A percentile compares a stretch with the other conserved stretches of the same genome.
phyloP scores from a whole-genome alignment of 1,139 yeast species.

The Pneumocystis oryctolagi region DNA sequence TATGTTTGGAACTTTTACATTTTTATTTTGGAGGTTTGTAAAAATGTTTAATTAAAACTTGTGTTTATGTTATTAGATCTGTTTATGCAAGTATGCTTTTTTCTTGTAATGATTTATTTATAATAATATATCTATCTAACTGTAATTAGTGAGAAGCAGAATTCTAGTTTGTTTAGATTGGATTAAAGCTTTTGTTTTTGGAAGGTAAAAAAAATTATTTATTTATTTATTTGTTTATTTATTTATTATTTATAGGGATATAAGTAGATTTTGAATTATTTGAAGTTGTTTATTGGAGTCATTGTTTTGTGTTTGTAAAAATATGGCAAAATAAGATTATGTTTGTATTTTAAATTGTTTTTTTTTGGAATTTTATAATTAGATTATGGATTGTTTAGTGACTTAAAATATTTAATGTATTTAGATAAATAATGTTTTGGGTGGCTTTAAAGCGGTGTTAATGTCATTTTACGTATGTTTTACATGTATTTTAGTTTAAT shows the following conservation, averaged over 20 bases:
- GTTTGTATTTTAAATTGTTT: neutral
- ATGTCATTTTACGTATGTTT: neutral
- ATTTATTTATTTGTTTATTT: neutral
- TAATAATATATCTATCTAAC: neutral
- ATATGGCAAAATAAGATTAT: neutral
- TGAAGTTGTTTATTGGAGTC: neutral
- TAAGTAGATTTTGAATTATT: neutral
- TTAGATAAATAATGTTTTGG: too few species aligned
- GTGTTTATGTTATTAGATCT: neutral
- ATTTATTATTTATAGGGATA: neutral
- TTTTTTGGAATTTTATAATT: neutral
- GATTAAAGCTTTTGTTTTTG: neutral
- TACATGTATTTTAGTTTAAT: too few species aligned
- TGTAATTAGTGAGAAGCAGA: neutral
- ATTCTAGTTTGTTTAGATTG: neutral
- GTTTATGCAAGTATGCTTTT: neutral
- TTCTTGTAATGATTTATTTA: neutral
- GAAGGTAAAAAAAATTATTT: neutral
- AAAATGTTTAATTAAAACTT: neutral
- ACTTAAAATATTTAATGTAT: neutral
- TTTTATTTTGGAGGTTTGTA: slow-evolving; percentile 81
- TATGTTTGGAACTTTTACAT: slow-evolving; percentile 74
- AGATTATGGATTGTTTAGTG: neutral
- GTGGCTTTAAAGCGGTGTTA: too few species aligned
- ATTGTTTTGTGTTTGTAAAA: neutral